Base-by-base conservation (phyloP, 805 yeast genomes). In the Soucietia sequanensis region DNA sequence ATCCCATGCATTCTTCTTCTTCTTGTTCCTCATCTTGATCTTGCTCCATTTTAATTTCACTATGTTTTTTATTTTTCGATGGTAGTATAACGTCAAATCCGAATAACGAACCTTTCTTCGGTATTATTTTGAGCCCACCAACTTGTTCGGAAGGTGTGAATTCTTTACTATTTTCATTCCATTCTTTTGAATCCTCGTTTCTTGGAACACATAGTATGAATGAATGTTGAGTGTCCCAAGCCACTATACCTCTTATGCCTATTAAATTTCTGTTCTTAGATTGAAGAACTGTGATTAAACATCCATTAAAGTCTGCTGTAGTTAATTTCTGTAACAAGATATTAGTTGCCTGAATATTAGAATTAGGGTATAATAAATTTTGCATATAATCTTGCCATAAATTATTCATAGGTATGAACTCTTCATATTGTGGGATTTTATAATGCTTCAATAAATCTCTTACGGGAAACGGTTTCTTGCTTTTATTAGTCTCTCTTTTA, bases 251-350 rank as follows among this genome's bases (percentile, higher is more conserved):
- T 24, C 65, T 45, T 21, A 71, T 47, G 0, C 93, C 95, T 6
- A 81, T 68, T 36, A 76, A 51, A 32, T 76, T 72, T 4, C 69
- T 62, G 48, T 81, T 83, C 14, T 62, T 59, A n/a, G 86, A 68
- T 30, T 76, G 72, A 2, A 68, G 48, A 0, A 89, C 89, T 10
- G 68, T 68, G 10, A 88, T 38, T 27, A 58, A 54, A n/a, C 93
- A 76, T 3, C 97, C 96, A 47, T 82, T 83, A 58, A 75, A 84
- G 50, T 89, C 97, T 2, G 93, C 86, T 41, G 82, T 72, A 1
- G 91, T 73, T 26, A 89, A 60, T 45, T 81, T 79, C 5, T 76
- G 64, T 14, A 84, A 56, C 1, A 79, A 43, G 23, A 58, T 45
- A 17, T 52, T 42, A 20, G 55, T 33, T 8, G 52, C 41, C 4